phyloP scores from a whole-genome alignment of 2,329 filamentous ascomycete genomes.

The Sporothrix pseudoabietina region DNA sequence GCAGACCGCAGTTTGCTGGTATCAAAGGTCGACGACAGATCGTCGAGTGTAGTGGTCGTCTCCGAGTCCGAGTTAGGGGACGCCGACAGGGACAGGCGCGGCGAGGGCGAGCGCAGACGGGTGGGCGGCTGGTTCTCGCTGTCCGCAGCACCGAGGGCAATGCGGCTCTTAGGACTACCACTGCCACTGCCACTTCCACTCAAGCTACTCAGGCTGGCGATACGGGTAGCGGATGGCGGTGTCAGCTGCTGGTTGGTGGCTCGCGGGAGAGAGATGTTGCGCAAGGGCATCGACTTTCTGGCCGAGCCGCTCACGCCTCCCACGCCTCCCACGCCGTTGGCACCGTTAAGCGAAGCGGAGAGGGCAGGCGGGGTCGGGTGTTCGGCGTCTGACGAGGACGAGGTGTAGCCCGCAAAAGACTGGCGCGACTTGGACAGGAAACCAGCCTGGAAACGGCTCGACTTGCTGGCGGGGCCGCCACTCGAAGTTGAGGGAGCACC shows the following conservation, averaged over 20 bases:
- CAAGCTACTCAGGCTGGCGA: conserved; percentile 33
- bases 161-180: conserved; percentile 39
- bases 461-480: conserved; percentile 49
- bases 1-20: conserved; percentile 58
- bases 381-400: conserved; percentile 55
- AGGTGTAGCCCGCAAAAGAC: conserved; percentile 36
- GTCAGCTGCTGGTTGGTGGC: conserved; percentile 53
- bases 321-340: not conserved
- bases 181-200: conserved; percentile 29
- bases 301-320: not conserved
- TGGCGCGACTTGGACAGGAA: conserved; percentile 67
- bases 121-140: conserved; percentile 55
- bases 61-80: conserved; percentile 35
- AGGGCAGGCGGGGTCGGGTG: conserved; percentile 37
- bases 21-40: conserved; percentile 50
- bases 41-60: not conserved
- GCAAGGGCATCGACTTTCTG: conserved; percentile 47
- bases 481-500: not conserved
- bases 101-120: conserved; percentile 29
- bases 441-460: conserved; percentile 82
- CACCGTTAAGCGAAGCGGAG: not conserved
- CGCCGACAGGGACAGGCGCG: conserved; percentile 37
- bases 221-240: conserved; percentile 45
- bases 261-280: conserved; percentile 54
- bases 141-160: conserved; percentile 28